phyloP scores from a whole-genome alignment of 1,284 basidiomycete genomes.

The Polyporus tsugae region DNA sequence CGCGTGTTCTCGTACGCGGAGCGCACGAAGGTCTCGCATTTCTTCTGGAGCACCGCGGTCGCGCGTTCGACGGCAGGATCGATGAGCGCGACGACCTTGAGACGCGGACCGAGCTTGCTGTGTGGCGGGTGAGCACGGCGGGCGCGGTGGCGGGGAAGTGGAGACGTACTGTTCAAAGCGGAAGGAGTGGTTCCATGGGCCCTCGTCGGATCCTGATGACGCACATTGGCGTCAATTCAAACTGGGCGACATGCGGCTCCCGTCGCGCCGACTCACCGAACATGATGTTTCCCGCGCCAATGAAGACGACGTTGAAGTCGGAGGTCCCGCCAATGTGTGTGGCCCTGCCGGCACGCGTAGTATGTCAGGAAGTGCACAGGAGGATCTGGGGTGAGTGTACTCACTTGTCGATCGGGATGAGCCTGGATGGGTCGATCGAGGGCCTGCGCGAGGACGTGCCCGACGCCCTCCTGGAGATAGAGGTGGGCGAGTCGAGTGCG shows the following conservation, averaged over 20 bases:
- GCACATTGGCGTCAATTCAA: slow-evolving; percentile 11
- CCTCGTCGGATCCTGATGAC: slow-evolving; percentile 77
- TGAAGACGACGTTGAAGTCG: slow-evolving; percentile 90
- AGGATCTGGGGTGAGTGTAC: slow-evolving; percentile 14
- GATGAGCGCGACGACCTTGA: slow-evolving; percentile 95
- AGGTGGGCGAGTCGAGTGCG: slow-evolving; percentile 35
- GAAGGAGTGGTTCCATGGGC: slow-evolving; percentile 95
- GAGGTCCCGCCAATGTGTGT: slow-evolving; percentile 64
- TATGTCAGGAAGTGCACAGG: slow-evolving; percentile 11
- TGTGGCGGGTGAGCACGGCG: slow-evolving; percentile 27
- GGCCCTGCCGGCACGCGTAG: slow-evolving; percentile 49
- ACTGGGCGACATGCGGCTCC: neutral
- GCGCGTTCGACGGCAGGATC: slow-evolving; percentile 91
- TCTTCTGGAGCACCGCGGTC: slow-evolving; percentile 83
- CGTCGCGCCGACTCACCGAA: slow-evolving; percentile 65
- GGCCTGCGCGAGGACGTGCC: slow-evolving; percentile 58
- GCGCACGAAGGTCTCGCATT: slow-evolving; percentile 93
- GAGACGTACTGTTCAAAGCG: slow-evolving; percentile 84
- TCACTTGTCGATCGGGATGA: slow-evolving; percentile 83
- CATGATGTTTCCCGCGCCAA: slow-evolving; percentile 96
- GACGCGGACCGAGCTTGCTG: slow-evolving; percentile 95
- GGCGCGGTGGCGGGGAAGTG: neutral
- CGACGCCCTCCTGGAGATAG: slow-evolving; percentile 45
- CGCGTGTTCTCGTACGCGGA: slow-evolving; percentile 94
- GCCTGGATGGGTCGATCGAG: slow-evolving; percentile 79